These are phyloP conservation scores for Cytospora piceae DNA, from an alignment of 2,329 filamentous ascomycete genomes.

Conservation along the genomic window DNA sequence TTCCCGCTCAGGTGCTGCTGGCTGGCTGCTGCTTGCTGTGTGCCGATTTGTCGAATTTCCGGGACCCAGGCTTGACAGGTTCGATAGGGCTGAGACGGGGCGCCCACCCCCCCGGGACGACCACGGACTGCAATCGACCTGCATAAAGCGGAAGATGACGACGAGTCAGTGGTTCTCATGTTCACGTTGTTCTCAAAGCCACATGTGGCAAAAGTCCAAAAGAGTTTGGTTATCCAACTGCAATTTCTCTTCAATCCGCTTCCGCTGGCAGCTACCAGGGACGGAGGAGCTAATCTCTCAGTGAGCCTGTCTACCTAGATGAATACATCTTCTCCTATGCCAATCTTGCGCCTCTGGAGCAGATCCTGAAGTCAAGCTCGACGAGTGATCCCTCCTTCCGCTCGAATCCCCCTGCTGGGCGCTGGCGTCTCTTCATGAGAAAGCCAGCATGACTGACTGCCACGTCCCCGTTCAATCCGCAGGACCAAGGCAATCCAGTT, in stretches of 20 bases:
- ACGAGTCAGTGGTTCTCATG: not conserved
- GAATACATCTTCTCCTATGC: not conserved
- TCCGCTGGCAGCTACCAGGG: not conserved
- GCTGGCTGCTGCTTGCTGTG: too few species aligned
- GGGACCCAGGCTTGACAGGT: not conserved
- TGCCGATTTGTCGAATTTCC: not conserved
- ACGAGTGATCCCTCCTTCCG: not conserved
- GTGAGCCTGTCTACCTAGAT: not conserved
- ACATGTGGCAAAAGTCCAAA: not conserved
- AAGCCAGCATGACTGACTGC: not conserved
- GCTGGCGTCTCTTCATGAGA: constrained; percentile 24
- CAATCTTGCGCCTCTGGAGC: constrained; percentile 7
- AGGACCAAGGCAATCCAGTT: not conserved
- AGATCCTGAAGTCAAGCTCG: not conserved
- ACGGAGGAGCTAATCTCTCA: not conserved
- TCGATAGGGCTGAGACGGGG: constrained; percentile 1
- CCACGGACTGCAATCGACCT: not conserved
- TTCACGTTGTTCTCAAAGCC: not conserved
- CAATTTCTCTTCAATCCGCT: not conserved
- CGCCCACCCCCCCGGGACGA: not conserved
- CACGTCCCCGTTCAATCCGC: not conserved
- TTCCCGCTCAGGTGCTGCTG: not conserved
- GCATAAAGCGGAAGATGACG: not conserved
- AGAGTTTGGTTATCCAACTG: not conserved
- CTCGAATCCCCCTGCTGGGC: not conserved